Evolutionary conservation across 1,139 yeast genomes (phyloP), one percentile per base, ranked within the genome.

Genomic region (Blastobotrys illinoisensis): DNA sequence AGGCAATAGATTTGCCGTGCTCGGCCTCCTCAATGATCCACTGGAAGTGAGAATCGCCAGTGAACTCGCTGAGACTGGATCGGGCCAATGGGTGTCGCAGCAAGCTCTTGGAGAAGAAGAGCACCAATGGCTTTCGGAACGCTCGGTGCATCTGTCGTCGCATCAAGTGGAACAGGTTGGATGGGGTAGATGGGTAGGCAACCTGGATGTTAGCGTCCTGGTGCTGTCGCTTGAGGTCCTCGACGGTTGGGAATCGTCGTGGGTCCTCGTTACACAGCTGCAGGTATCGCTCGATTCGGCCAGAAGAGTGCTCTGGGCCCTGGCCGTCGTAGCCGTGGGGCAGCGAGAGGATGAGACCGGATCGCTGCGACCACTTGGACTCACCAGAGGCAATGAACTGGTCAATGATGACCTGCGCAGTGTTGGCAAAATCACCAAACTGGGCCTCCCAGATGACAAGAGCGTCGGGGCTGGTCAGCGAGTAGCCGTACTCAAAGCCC

Each of bases 311-410:
- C 78, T 95, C 99, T 63, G 99, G 99, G 68, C 99, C 99, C 79
- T 93, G 99, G 64, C 99, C 99, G 74, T 95, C 99, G 72, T 91
- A 95, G 77, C 99, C 99, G 72, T 95, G 99, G 59, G 99, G 99
- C 73, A 95, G 81, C 5, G 98, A 88, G 66, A 95, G 77, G 50
- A 93, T 96, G 62, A 95, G 73, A 71, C 99, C 99, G 18, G 97
- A 88, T 77, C 99, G 88, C 80, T 95, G 99, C 72, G 88, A 88
- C 99, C 99, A 95, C 77, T 95, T 95, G 64, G 90, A 83, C 78
- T 95, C 99, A 72, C 96, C 99, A 70, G 93, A 90, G 50, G 98
- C 89, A 69, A 95, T 82, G 72, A 93, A 95, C 79, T 95, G 99
- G 75, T 95, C 99, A 66, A 89, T 81, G 65, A 95, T 86, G 62